A percentile compares a stretch with the other conserved stretches of the same genome.
Evolutionary conservation across 495 filamentous ascomycete species (phyloP).

Genomic region (Schizothecium vesticola): DNA sequence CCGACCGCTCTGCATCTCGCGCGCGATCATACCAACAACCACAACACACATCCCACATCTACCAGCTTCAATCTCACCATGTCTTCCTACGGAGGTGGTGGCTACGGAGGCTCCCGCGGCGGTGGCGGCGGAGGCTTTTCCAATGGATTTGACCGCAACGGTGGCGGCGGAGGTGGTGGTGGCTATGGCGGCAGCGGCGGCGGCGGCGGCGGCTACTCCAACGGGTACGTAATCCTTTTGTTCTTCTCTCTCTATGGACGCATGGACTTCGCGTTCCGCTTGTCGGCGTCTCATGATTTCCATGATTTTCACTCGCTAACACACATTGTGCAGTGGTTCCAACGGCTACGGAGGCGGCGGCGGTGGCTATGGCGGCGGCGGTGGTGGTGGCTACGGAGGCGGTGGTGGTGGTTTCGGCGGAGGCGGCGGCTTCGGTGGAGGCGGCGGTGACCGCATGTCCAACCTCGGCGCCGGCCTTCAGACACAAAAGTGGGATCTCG

Average conservation of each 20-base stretch:
- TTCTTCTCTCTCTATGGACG: neutral
- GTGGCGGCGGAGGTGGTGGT: slow-evolving; percentile 23
- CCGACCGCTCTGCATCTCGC: neutral
- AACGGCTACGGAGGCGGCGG: slow-evolving; percentile 27
- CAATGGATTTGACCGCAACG: slow-evolving; percentile 26
- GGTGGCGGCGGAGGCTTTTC: slow-evolving; percentile 44
- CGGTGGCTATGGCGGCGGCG: slow-evolving; percentile 36
- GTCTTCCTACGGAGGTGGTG: slow-evolving; percentile 30
- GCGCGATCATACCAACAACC: neutral
- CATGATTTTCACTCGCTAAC: slow-evolving; percentile 21
- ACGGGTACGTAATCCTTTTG: slow-evolving; percentile 23
- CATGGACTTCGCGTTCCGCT: neutral
- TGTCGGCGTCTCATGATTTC: neutral
- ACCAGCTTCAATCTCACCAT: slow-evolving; percentile 48
- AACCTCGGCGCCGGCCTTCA: slow-evolving; percentile 81
- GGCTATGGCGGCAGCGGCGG: slow-evolving; percentile 21
- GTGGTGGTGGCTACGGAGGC: slow-evolving; percentile 32
- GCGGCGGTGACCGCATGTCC: slow-evolving; percentile 87
- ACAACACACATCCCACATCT: neutral
- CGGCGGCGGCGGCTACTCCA: slow-evolving; percentile 18
- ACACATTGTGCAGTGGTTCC: slow-evolving; percentile 21
- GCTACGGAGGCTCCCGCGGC: slow-evolving; percentile 58
- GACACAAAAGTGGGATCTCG: slow-evolving; percentile 79
- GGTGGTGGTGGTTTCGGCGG: slow-evolving; percentile 50
- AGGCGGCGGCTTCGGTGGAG: slow-evolving; percentile 51